These are phyloP conservation scores for Sicyos baderoa DNA, from an alignment of 306 rosid species.

Conservation along the genomic window DNA sequence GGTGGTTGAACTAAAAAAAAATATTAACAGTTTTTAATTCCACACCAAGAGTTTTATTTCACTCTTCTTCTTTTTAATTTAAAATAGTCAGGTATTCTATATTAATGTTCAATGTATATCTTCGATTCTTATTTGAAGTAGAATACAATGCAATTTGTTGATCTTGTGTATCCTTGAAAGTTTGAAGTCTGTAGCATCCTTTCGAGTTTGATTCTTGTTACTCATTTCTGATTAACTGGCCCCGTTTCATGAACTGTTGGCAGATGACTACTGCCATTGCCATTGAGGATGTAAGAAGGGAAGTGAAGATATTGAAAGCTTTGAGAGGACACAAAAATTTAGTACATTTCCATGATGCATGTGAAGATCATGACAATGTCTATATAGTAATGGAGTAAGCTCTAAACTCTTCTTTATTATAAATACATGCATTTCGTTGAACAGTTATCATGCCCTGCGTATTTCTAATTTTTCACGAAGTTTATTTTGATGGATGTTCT, in stretches of 20 bases:
- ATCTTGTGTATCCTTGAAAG: neutral
- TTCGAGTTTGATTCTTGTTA: neutral
- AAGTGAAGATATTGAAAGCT: slow-evolving; percentile 86
- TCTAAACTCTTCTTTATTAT: slow-evolving; percentile 18
- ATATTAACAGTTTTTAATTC: neutral
- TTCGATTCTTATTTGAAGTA: neutral
- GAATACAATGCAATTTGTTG: neutral
- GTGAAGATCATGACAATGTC: slow-evolving; percentile 76
- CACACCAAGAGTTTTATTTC: neutral
- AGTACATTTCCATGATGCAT: slow-evolving; percentile 65
- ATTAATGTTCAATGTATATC: neutral
- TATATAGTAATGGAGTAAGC: slow-evolving; percentile 94
- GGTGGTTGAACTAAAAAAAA: no score
- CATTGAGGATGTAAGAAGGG: slow-evolving; percentile 91
- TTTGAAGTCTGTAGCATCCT: neutral
- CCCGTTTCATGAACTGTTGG: slow-evolving; percentile 23
- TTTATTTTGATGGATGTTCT: slow-evolving; percentile 12
- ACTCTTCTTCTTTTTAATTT: neutral
- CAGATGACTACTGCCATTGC: slow-evolving; percentile 97
- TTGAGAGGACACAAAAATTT: slow-evolving; percentile 75
- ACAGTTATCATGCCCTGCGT: neutral
- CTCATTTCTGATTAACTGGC: slow-evolving; percentile 10
- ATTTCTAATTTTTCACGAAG: slow-evolving; percentile 2
- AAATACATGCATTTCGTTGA: slow-evolving; percentile 1
- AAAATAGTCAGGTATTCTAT: neutral